phyloP scores from a whole-genome alignment of 169 alveolate species.

The Plasmodium sp. region DNA sequence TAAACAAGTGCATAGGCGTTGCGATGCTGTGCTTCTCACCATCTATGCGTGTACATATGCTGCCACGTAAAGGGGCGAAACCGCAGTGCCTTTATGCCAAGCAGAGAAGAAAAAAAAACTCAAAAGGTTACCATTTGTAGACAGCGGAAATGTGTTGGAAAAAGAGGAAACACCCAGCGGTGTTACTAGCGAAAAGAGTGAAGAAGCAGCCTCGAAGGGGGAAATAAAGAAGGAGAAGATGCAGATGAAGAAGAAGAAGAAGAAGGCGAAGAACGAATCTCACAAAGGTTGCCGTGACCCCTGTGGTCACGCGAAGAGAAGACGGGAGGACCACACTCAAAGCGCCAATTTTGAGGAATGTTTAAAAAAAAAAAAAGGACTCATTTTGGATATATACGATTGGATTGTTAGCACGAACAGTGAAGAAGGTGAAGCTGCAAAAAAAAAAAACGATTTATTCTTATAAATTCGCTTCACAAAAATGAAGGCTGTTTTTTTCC shows the following conservation, averaged over 20 bases:
- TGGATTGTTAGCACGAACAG: neutral
- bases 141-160: neutral
- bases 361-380: slow-evolving; percentile 18
- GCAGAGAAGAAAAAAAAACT: neutral
- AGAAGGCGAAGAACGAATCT: neutral
- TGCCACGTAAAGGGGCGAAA: neutral
- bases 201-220: neutral
- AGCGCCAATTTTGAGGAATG: slow-evolving; percentile 2
- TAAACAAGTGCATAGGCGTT: neutral
- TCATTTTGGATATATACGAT: slow-evolving; percentile 61
- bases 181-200: neutral
- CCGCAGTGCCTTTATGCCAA: neutral
- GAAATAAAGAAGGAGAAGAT: neutral
- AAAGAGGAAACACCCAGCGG: neutral
- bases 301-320: neutral
- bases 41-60: neutral
- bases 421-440: neutral
- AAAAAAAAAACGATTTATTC: neutral
- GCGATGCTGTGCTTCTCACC: neutral
- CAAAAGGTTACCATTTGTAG: slow-evolving; percentile 48
- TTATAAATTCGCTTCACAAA: neutral
- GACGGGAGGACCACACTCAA: neutral
- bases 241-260: neutral
- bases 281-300: neutral
- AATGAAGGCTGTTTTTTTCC: neutral